Base-by-base conservation (phyloP, 495 filamentous ascomycete genomes). In the Lasiosphaeria miniovina region DNA sequence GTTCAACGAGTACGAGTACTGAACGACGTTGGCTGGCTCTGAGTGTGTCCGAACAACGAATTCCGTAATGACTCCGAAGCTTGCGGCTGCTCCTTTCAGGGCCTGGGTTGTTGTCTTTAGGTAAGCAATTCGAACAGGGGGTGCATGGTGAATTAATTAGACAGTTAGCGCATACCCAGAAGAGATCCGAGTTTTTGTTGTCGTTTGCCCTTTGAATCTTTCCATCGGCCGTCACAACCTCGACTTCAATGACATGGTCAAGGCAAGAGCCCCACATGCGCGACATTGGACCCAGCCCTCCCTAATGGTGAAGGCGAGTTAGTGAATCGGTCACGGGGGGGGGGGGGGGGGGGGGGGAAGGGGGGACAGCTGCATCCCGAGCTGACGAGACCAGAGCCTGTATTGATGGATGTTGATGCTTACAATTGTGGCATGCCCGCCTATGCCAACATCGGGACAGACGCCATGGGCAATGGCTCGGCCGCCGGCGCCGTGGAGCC, bases 381-480 rank as follows among this genome's bases (percentile, higher is more conserved):
- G 38, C 38, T 8, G 10, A 8, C 3, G 15, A 10, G 0, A 52
- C 9, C 35, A 31, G 8, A 10, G 32, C 36, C 12, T 9, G 35
- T 8, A 31, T 40, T 31, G 35, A 24, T 33, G 15, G 6, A 59
- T 71, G 60, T 36, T 24, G 35, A 36, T 55, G 12, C 61, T 8
- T 62, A 77, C 81, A 62, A 83, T 81, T 10, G 86, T 86, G 52
- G 82, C 79, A 68, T 93, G 90, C 5, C 90, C 90, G 31, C 86
- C 88, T 24, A 88, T 80, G 14, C 90, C 90, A n/a, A 80, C 75
- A 5, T 73, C 72, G 33, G 86, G 81, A 58, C 83, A 88, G 11
- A 83, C 83, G 15, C 86, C 88, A 61, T 89, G 89, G 0, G 88
- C 69, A 5, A 91, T 80, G 12, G 86, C 88, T 6, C 88, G 76